phyloP scores from a whole-genome alignment of 768 basidiomycete genomes.

The Lactifluus volemus region DNA sequence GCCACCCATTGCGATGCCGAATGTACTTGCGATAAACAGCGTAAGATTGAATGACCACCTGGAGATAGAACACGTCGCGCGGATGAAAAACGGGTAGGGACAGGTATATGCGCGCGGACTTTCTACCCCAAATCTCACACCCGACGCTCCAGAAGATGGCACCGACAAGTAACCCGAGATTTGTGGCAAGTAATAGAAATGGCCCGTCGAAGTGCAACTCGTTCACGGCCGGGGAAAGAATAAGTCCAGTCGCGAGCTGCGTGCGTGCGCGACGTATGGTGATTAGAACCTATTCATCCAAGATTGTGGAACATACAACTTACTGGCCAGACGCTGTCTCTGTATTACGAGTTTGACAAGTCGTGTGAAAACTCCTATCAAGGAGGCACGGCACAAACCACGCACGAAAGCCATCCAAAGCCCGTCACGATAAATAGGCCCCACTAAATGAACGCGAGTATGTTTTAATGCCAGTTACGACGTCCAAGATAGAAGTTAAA shows the following conservation, averaged over 20 bases:
- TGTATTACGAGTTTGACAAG: constrained; percentile 20
- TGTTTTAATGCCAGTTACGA: neutral
- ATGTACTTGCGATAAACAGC: constrained; percentile 43
- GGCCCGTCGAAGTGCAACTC: constrained; percentile 43
- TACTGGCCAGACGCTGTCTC: constrained; percentile 70
- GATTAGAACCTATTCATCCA: neutral
- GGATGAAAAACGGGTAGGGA: neutral
- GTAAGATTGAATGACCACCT: constrained; percentile 50
- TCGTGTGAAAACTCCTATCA: neutral
- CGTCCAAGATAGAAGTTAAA: neutral
- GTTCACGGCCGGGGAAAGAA: constrained; percentile 38
- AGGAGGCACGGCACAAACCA: constrained; percentile 4
- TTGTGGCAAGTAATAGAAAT: constrained; percentile 41
- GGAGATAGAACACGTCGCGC: neutral
- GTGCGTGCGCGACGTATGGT: too few species aligned
- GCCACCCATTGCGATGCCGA: constrained; percentile 43
- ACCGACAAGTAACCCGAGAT: constrained; percentile 45
- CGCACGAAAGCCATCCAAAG: constrained; percentile 71
- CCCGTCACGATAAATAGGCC: constrained; percentile 57
- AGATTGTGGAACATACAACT: constrained; percentile 18
- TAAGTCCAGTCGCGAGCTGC: constrained; percentile 36
- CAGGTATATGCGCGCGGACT: constrained; percentile 22
- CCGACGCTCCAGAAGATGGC: constrained; percentile 41
- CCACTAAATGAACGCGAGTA: constrained; percentile 33
- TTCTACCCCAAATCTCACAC: constrained; percentile 45